A percentile compares a stretch with the other conserved stretches of the same genome.
phyloP scores from a whole-genome alignment of 306 rosid genomes.

The Dicorynia guianensis region DNA sequence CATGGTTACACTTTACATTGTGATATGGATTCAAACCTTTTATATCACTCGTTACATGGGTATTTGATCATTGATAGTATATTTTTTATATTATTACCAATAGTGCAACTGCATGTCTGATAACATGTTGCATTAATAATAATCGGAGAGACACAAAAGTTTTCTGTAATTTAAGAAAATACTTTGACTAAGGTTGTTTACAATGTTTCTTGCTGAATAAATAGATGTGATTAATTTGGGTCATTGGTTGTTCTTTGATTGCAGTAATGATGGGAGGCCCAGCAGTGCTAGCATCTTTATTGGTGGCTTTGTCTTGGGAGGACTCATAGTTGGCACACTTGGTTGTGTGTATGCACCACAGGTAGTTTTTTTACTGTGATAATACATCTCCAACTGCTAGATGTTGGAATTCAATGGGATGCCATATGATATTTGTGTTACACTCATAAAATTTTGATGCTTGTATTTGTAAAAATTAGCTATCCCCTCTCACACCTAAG shows the following conservation, averaged over 20 bases:
- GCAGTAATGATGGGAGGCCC: slow-evolving; percentile 76
- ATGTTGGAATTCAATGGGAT: slow-evolving; percentile 25
- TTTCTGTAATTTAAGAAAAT: not conserved
- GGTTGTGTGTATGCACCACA: slow-evolving; percentile 98
- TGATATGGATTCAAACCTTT: not conserved
- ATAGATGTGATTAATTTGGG: slow-evolving; percentile 36
- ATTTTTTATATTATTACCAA: not conserved
- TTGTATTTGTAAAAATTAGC: not conserved
- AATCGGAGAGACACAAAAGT: not conserved
- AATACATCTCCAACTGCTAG: slow-evolving; percentile 33
- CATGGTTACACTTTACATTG: not conserved
- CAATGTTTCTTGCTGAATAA: not conserved
- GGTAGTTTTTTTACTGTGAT: slow-evolving; percentile 52
- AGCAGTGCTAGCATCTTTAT: slow-evolving; percentile 80
- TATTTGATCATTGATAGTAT: slow-evolving; percentile 1
- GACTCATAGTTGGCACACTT: slow-evolving; percentile 87
- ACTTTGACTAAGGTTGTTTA: not conserved
- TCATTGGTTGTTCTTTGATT: slow-evolving; percentile 40
- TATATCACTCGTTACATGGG: not conserved
- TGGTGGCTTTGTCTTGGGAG: slow-evolving; percentile 96
- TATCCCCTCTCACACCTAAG: slow-evolving; percentile 1
- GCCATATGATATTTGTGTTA: slow-evolving; percentile 25
- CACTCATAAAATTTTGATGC: not conserved
- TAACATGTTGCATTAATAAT: slow-evolving; percentile 20
- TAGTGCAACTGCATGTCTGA: not conserved